Percentiles rank a stretch among this genome's conserved stretches.
Conservation (phyloP, 2,329 filamentous ascomycete species). For the Rugonectria rugulosa region DNA sequence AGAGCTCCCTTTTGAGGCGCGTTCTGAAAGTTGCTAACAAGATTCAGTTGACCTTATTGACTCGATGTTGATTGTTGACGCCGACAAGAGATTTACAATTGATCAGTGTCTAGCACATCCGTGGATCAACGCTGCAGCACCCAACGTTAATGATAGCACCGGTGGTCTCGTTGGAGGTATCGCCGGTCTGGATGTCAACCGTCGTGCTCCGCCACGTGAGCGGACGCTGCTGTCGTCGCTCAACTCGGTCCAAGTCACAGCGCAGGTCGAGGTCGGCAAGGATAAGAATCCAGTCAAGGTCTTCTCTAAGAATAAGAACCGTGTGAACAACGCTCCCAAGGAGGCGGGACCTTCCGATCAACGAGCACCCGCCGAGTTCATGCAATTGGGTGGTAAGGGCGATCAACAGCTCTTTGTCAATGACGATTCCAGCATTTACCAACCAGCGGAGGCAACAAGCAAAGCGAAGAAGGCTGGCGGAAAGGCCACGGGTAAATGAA, state of each 20-base stretch:
- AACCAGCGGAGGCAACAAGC: slow-evolving; percentile 43
- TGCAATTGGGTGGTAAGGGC: slow-evolving; percentile 84
- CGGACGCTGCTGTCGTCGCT: slow-evolving; percentile 84
- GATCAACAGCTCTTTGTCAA: slow-evolving; percentile 80
- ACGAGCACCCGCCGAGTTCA: slow-evolving; percentile 77
- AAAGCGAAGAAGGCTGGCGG: slow-evolving; percentile 41
- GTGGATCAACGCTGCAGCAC: slow-evolving; percentile 74
- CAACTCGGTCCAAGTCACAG: slow-evolving; percentile 71
- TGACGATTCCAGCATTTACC: slow-evolving; percentile 62
- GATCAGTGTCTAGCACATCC: slow-evolving; percentile 92
- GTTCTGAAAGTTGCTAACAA: slow-evolving; percentile 11
- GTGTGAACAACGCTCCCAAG: slow-evolving; percentile 49
- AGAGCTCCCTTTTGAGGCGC: slow-evolving; percentile 34
- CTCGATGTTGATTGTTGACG: slow-evolving; percentile 89
- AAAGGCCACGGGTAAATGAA: slow-evolving; percentile 34
- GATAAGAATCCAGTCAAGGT: slow-evolving; percentile 72
- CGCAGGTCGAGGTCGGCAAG: slow-evolving; percentile 62
- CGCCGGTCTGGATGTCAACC: slow-evolving; percentile 81
- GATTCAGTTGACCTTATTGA: slow-evolving; percentile 84
- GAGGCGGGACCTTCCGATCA: slow-evolving; percentile 74
- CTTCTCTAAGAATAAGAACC: slow-evolving; percentile 72
- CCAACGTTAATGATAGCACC: slow-evolving; percentile 81
- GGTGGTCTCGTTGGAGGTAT: slow-evolving; percentile 91
- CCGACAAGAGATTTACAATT: slow-evolving; percentile 82
- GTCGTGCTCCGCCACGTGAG: slow-evolving; percentile 80